These are phyloP conservation scores for Arctium minus DNA, from an alignment of 129 eudicot species.

Conservation along the genomic window DNA sequence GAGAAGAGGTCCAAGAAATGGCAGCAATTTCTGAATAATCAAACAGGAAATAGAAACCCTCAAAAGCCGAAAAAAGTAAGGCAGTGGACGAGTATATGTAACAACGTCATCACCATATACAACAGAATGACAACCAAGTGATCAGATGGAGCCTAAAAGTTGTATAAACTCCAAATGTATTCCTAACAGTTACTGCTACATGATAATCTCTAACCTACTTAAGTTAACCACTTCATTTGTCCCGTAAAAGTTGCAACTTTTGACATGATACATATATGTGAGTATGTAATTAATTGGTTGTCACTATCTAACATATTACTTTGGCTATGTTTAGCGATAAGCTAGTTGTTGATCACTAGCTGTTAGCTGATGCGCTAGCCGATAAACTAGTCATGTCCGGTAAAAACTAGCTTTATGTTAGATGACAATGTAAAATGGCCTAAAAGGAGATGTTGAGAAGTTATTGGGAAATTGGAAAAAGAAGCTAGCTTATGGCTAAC, in stretches of 20 bases:
- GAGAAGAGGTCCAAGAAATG: constrained; percentile 93
- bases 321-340: not conserved
- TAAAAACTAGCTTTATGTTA: not conserved
- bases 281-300: not conserved
- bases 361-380: not conserved
- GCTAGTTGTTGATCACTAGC: not conserved
- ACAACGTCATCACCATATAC: not conserved
- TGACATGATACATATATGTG: not conserved
- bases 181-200: not conserved
- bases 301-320: not conserved
- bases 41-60: not conserved
- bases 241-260: not conserved
- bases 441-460: not conserved
- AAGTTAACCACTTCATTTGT: not conserved
- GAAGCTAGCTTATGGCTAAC: not conserved
- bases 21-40: constrained; percentile 70
- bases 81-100: not conserved
- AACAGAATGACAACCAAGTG: not conserved
- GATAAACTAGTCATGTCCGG: not conserved
- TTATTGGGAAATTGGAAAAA: not conserved
- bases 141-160: not conserved
- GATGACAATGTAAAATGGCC: not conserved
- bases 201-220: not conserved
- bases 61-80: not conserved
- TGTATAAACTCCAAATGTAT: not conserved